Percentiles rank a stretch among this genome's conserved stretches.
These are phyloP conservation scores for Plasmodium yoelii DNA, from an alignment of 169 alveolate species.

Conservation along the genomic window DNA sequence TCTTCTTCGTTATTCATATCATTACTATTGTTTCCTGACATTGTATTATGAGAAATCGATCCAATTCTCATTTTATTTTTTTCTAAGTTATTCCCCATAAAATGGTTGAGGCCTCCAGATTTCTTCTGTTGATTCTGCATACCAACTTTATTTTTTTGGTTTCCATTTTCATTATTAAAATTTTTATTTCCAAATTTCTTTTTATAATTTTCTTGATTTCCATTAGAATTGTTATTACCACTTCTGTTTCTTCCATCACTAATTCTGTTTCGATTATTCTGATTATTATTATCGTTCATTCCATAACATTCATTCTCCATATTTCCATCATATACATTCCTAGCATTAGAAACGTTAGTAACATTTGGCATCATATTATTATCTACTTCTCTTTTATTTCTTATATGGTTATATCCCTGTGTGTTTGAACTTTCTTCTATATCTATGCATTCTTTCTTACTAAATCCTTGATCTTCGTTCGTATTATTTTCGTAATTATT, in stretches of 20 bases:
- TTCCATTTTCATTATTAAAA: slow-evolving; percentile 17
- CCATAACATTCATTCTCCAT: slow-evolving; percentile 1
- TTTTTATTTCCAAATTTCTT: slow-evolving; percentile 34
- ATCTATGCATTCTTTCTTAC: slow-evolving; percentile 10
- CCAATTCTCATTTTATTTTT: slow-evolving; percentile 17
- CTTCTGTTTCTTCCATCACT: neutral
- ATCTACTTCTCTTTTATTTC: slow-evolving; percentile 51
- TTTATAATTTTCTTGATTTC: slow-evolving; percentile 24
- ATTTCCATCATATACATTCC: slow-evolving; percentile 12
- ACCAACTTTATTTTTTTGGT: slow-evolving; percentile 12
- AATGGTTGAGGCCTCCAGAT: slow-evolving; percentile 15
- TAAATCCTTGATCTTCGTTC: slow-evolving; percentile 21
- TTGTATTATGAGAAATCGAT: neutral
- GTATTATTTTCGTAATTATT: slow-evolving; percentile 14
- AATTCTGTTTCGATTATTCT: slow-evolving; percentile 4
- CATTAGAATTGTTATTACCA: neutral
- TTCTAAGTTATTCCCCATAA: slow-evolving; percentile 22
- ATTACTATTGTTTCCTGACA: neutral
- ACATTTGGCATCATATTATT: slow-evolving; percentile 15
- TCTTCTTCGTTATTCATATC: neutral
- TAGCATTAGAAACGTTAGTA: slow-evolving; percentile 1
- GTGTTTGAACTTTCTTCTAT: slow-evolving; percentile 17
- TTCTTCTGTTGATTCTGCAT: slow-evolving; percentile 47
- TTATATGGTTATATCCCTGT: slow-evolving; percentile 34
- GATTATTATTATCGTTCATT: slow-evolving; percentile 6